Conservation (phyloP, 2,329 filamentous ascomycete genomes). For the Botryosphaeria dothidea region DNA sequence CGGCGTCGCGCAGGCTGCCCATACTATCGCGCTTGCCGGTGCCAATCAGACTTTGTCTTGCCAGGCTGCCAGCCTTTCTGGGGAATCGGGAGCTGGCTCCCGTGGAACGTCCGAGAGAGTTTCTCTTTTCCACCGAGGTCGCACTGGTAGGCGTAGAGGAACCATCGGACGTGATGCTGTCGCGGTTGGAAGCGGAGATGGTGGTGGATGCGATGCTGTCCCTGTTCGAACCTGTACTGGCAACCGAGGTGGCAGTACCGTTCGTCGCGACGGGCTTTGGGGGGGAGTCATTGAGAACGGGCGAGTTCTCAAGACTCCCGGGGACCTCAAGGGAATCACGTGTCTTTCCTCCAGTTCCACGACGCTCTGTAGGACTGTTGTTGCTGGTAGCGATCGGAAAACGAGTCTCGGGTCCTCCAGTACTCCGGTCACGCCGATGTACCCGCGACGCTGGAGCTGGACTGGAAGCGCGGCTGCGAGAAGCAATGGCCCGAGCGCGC, state of each 20-base stretch:
- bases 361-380: conserved; percentile 59
- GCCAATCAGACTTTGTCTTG: conserved; percentile 40
- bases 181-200: conserved; percentile 21
- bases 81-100: conserved; percentile 46
- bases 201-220: conserved; percentile 19
- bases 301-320: conserved; percentile 52
- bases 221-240: conserved; percentile 21
- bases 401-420: conserved; percentile 63
- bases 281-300: conserved; percentile 32
- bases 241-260: conserved; percentile 32
- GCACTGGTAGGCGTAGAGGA: conserved; percentile 29
- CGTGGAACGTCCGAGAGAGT: conserved; percentile 60
- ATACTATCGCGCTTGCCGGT: conserved; percentile 29
- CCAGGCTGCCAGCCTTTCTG: conserved; percentile 52
- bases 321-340: conserved; percentile 81
- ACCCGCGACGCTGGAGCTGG: conserved; percentile 60
- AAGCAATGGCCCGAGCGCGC: conserved; percentile 75
- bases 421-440: conserved; percentile 74
- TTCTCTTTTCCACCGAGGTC: conserved; percentile 58
- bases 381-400: conserved; percentile 71
- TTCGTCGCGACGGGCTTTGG: conserved; percentile 28
- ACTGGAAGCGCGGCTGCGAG: conserved; percentile 70
- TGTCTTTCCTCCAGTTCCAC: conserved; percentile 56
- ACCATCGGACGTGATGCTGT: conserved; percentile 18
- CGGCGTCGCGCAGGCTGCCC: conserved; percentile 26